Conservation (phyloP, 1,284 basidiomycete genomes). For the Boletus sp. region DNA sequence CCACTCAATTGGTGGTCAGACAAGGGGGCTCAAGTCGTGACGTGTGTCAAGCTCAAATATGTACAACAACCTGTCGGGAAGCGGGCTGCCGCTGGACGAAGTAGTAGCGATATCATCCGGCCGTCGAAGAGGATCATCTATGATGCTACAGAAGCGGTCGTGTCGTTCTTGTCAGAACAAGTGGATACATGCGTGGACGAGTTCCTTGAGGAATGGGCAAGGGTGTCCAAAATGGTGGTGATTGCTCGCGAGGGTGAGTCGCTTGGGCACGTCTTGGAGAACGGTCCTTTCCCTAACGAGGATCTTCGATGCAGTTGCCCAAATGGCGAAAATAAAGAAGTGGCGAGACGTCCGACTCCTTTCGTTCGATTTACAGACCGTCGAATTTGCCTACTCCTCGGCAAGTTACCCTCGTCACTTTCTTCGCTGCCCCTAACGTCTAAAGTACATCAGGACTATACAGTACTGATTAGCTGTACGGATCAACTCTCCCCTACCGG, state of each 20-base stretch:
- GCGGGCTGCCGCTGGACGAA: conserved; percentile 42
- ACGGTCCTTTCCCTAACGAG: conserved; percentile 2
- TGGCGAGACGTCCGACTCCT: conserved; percentile 75
- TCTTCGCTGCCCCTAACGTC: background rate
- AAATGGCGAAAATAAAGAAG: conserved; percentile 67
- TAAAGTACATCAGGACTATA: conserved; percentile 50
- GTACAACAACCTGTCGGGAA: conserved; percentile 80
- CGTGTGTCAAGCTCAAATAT: conserved; percentile 83
- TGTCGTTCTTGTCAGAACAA: conserved; percentile 82
- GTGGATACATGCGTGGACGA: conserved; percentile 84
- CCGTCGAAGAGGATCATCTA: conserved; percentile 83
- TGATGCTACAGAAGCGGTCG: conserved; percentile 78
- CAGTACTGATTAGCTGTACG: conserved; percentile 69
- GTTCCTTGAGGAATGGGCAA: conserved; percentile 87
- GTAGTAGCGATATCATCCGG: conserved; percentile 60
- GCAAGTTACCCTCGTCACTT: conserved; percentile 32
- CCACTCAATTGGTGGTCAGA: conserved; percentile 90
- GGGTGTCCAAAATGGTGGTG: conserved; percentile 87
- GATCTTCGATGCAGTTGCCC: conserved; percentile 53
- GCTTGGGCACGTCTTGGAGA: background rate
- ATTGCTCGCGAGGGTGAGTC: conserved; percentile 79
- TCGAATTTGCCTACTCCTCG: conserved; percentile 76
- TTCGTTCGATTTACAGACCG: conserved; percentile 85
- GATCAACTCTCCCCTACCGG: conserved; percentile 63
- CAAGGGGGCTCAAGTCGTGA: conserved; percentile 72